Conservation (phyloP, 2,329 filamentous ascomycete genomes). For the Cordyceps tenuipes region DNA sequence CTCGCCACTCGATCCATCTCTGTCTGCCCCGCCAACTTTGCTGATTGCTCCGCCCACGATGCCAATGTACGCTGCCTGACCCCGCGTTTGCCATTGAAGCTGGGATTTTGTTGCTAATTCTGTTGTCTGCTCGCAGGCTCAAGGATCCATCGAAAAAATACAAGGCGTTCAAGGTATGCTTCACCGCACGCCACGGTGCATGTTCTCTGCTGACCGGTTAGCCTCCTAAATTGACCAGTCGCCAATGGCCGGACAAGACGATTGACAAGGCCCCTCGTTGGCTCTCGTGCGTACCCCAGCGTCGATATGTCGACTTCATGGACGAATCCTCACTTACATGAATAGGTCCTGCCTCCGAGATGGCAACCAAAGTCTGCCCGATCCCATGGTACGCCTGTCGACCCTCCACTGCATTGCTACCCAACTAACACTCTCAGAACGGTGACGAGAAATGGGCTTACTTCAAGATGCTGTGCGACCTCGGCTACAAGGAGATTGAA, state of each 20-base stretch:
- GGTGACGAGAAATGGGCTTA: constrained; percentile 91
- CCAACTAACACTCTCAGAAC: constrained; percentile 45
- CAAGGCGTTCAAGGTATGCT: constrained; percentile 43
- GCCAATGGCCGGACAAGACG: constrained; percentile 76
- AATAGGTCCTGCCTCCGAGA: constrained; percentile 57
- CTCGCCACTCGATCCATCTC: neutral
- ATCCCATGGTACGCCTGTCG: constrained; percentile 68
- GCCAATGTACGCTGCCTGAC: neutral
- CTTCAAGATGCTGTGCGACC: constrained; percentile 86
- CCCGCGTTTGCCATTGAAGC: neutral
- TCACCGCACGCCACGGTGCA: neutral
- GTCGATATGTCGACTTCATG: neutral
- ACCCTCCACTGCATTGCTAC: neutral
- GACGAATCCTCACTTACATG: neutral
- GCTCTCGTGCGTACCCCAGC: constrained; percentile 52
- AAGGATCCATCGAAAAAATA: constrained; percentile 72
- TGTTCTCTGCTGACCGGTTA: constrained; percentile 21
- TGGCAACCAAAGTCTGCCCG: constrained; percentile 86
- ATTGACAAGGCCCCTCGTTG: constrained; percentile 82
- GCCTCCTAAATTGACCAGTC: constrained; percentile 50
- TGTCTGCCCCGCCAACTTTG: neutral
- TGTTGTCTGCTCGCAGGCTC: constrained; percentile 39
- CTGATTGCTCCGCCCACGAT: constrained; percentile 1
- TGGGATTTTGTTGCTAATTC: neutral
- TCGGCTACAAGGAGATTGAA: constrained; percentile 97